Conservation (phyloP, 148 eudicot species). For the Chenopodium suecicum region DNA sequence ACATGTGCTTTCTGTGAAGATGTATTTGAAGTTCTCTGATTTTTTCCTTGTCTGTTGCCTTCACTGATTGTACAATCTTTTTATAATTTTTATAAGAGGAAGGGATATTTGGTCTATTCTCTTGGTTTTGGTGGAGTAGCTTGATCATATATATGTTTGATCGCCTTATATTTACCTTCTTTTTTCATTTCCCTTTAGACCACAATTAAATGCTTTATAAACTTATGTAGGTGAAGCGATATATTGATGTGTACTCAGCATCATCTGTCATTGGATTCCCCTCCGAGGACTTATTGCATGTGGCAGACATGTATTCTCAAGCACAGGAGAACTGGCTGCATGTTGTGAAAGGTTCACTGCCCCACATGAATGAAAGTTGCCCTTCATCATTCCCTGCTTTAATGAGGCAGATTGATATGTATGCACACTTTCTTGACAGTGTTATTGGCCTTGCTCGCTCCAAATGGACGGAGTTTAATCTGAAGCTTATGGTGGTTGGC, state of each 20-base stretch:
- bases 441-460: constrained; percentile 92
- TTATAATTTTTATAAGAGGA: neutral
- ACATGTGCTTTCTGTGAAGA: neutral
- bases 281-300: constrained; percentile 68
- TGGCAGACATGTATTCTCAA: constrained; percentile 57
- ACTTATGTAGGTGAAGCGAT: constrained; percentile 77
- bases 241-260: constrained; percentile 87
- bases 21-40: neutral
- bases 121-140: neutral
- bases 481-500: constrained; percentile 71
- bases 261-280: constrained; percentile 92
- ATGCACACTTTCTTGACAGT: constrained; percentile 64
- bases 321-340: constrained; percentile 59
- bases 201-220: constrained; percentile 5
- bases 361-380: constrained; percentile 35
- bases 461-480: constrained; percentile 93
- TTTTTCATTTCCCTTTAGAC: neutral
- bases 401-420: constrained; percentile 61
- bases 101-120: neutral
- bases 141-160: neutral
- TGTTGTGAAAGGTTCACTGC: constrained; percentile 34
- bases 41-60: neutral
- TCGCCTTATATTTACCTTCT: neutral
- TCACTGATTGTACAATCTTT: neutral
- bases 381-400: constrained; percentile 38